Percentiles rank a stretch among this genome's conserved stretches.
phyloP scores from a whole-genome alignment of 2,329 filamentous ascomycete genomes.

The Epichloe uncinata region DNA sequence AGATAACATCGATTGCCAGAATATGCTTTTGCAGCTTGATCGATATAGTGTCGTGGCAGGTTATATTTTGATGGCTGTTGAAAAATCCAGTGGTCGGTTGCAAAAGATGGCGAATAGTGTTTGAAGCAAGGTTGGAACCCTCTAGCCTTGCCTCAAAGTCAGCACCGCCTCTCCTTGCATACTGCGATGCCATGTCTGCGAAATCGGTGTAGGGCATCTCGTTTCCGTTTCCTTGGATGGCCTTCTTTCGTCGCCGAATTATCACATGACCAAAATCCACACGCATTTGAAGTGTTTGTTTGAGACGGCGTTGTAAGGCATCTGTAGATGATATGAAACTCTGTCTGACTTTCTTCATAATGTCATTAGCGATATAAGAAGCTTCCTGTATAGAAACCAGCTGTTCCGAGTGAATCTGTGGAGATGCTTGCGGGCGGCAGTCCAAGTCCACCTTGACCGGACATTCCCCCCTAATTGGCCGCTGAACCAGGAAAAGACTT shows the following conservation, averaged over 20 bases:
- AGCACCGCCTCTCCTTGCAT: conserved; percentile 18
- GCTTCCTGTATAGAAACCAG: neutral
- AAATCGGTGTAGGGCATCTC: conserved; percentile 15
- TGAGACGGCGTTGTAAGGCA: conserved; percentile 12
- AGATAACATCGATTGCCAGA: conserved; percentile 11
- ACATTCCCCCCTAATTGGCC: conserved; percentile 7
- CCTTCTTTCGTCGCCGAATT: conserved; percentile 15
- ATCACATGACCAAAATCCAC: conserved; percentile 20
- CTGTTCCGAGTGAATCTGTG: neutral
- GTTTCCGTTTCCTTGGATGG: conserved; percentile 5
- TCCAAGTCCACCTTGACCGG: conserved; percentile 13
- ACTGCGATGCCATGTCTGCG: conserved; percentile 13
- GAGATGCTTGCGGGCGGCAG: conserved; percentile 11
- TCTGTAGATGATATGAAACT: conserved; percentile 9
- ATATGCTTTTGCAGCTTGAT: conserved; percentile 7
- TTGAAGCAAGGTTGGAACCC: conserved; percentile 1
- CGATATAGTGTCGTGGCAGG: conserved; percentile 10
- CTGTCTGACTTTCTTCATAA: neutral
- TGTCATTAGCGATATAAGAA: neutral
- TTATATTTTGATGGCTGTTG: conserved; percentile 5
- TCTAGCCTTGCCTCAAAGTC: conserved; percentile 11
- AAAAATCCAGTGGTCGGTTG: conserved; percentile 7
- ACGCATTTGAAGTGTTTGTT: conserved; percentile 16
- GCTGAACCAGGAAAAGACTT: conserved; percentile 17
- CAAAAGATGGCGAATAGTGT: conserved; percentile 5